Percentiles rank a stretch among this genome's conserved stretches.
Evolutionary conservation across 2,329 filamentous ascomycete genomes (phyloP).

Genomic region (Paraconiothyrium sp.): DNA sequence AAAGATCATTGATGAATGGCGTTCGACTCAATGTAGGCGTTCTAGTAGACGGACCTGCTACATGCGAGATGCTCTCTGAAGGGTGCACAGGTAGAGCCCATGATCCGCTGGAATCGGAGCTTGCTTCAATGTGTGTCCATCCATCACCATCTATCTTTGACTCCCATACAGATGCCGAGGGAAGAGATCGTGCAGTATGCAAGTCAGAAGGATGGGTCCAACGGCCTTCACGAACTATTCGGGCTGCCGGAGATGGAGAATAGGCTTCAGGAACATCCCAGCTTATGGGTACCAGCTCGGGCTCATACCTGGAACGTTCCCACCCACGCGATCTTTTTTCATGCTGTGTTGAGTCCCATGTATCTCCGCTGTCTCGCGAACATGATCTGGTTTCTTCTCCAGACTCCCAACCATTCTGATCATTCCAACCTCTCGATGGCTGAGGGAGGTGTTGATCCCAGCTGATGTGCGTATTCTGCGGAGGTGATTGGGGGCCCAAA

Average conservation of each 20-base stretch:
- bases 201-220: not conserved
- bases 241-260: not conserved
- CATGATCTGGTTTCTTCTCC: constrained; percentile 20
- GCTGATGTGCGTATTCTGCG: constrained; percentile 21
- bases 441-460: constrained; percentile 22
- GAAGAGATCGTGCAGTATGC: not conserved
- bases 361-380: constrained; percentile 32
- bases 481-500: constrained; percentile 16
- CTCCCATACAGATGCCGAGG: constrained; percentile 5
- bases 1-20: not conserved
- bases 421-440: constrained; percentile 22
- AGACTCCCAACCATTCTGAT: constrained; percentile 22
- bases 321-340: not conserved
- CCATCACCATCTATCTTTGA: constrained; percentile 5
- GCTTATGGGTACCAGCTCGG: not conserved
- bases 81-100: constrained; percentile 8
- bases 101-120: constrained; percentile 3
- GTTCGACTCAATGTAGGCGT: not conserved
- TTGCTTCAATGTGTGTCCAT: constrained; percentile 14
- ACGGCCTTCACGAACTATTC: not conserved
- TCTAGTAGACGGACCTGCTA: not conserved
- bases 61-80: constrained; percentile 14
- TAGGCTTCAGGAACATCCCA: not conserved
- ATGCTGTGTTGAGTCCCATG: constrained; percentile 21
- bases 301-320: not conserved